A percentile compares a stretch with the other conserved stretches of the same genome.
These are phyloP conservation scores for Nicotiana otophora DNA, from an alignment of 257 asterid genomes.

Conservation along the genomic window DNA sequence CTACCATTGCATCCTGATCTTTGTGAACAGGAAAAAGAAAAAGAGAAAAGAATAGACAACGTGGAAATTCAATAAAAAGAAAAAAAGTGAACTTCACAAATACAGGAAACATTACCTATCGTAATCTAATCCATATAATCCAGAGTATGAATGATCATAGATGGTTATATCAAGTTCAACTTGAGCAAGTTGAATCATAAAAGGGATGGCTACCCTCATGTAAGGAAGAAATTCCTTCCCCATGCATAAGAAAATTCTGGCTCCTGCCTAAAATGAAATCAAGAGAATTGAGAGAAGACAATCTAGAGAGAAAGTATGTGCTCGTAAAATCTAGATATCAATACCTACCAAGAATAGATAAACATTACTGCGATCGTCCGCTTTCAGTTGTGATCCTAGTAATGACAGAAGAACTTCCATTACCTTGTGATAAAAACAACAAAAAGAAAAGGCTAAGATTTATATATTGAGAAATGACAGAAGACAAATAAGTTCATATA, in stretches of 20 bases:
- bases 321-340: not conserved
- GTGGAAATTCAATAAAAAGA: not conserved
- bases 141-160: conserved; percentile 74
- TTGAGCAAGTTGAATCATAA: conserved; percentile 81
- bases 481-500: no score
- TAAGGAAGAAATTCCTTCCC: conserved; percentile 93
- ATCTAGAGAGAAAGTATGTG: no score
- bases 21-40: no score
- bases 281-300: no score
- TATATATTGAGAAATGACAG: no score
- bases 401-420: conserved; percentile 85
- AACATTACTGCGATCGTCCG: conserved; percentile 82
- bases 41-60: no score
- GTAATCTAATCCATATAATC: conserved; percentile 73
- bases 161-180: conserved; percentile 80
- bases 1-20: no score
- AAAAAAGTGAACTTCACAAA: not conserved
- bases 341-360: conserved; percentile 73
- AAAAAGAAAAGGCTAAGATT: not conserved
- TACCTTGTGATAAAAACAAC: conserved; percentile 34
- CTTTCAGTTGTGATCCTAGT: conserved; percentile 86
- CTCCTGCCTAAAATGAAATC: conserved; percentile 63
- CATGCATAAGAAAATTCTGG: conserved; percentile 85
- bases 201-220: conserved; percentile 89
- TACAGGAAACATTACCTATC: conserved; percentile 46